Evolutionary conservation across 2,329 filamentous ascomycete genomes (phyloP).

Genomic region (Ophiocordyceps unilateralis): DNA sequence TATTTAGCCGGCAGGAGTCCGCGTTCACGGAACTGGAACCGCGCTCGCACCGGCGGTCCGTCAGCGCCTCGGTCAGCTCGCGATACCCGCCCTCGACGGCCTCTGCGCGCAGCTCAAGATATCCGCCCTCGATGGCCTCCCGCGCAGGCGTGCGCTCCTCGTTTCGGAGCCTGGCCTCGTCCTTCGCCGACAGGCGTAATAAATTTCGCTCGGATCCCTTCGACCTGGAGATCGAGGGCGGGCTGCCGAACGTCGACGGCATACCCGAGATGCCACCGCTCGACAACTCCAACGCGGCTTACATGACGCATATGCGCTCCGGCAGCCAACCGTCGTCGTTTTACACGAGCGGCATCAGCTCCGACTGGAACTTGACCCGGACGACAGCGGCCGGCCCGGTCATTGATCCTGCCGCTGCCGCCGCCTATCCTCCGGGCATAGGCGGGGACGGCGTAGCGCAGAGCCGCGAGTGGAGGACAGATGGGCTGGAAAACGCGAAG

Average conservation of each 20-base stretch:
- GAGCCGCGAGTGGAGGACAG: background rate
- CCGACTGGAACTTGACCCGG: slow-evolving; percentile 17
- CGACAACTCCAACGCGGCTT: slow-evolving; percentile 19
- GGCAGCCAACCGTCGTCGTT: slow-evolving; percentile 17
- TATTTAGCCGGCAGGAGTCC: slow-evolving; percentile 1
- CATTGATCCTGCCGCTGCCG: background rate
- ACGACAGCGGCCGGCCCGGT: background rate
- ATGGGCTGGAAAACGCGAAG: background rate
- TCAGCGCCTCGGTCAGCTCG: slow-evolving; percentile 11
- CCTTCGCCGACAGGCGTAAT: slow-evolving; percentile 28
- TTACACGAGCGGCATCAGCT: slow-evolving; percentile 33
- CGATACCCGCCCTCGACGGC: slow-evolving; percentile 6
- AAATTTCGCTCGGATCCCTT: slow-evolving; percentile 49
- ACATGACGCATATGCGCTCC: slow-evolving; percentile 29
- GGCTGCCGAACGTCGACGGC: slow-evolving; percentile 5
- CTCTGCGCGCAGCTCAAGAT: slow-evolving; percentile 11
- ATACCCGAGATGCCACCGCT: slow-evolving; percentile 8
- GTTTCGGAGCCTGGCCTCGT: slow-evolving; percentile 17
- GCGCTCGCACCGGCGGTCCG: slow-evolving; percentile 30
- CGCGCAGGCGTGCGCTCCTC: slow-evolving; percentile 20
- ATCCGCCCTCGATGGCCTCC: slow-evolving; percentile 12
- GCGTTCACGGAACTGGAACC: slow-evolving; percentile 21
- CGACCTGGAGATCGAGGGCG: slow-evolving; percentile 33
- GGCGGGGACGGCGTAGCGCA: background rate
- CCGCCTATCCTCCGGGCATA: background rate